A percentile compares a stretch with the other conserved stretches of the same genome.
phyloP scores from a whole-genome alignment of 768 basidiomycete species.

The Antrodiella citrinella region DNA sequence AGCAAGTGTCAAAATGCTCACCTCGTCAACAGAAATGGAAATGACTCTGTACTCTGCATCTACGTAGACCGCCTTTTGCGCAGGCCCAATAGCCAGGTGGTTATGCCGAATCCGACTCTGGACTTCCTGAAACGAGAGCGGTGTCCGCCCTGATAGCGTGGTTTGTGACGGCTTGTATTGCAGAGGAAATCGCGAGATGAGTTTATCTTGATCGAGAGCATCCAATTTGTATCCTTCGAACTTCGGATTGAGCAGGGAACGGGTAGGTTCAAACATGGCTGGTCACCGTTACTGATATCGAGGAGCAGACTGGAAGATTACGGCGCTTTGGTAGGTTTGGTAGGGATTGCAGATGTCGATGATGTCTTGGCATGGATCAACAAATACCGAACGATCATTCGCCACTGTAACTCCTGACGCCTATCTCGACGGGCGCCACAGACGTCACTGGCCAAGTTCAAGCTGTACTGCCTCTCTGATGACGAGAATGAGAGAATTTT shows the following conservation, averaged over 20 bases:
- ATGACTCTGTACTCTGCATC: slow-evolving; percentile 59
- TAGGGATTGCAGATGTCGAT: neutral
- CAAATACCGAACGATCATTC: neutral
- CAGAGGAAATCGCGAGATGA: slow-evolving; percentile 43
- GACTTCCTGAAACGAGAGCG: slow-evolving; percentile 73
- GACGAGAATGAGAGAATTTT: no score
- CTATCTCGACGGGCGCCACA: no score
- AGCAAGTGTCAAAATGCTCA: slow-evolving; percentile 41
- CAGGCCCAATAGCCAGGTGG: slow-evolving; percentile 52
- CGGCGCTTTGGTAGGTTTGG: no score
- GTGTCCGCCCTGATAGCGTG: slow-evolving; percentile 49
- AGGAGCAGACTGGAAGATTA: no score
- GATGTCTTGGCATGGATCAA: neutral
- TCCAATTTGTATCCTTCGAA: slow-evolving; percentile 82
- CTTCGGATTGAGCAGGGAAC: slow-evolving; percentile 63
- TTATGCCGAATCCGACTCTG: slow-evolving; percentile 82
- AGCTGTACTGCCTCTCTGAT: no score
- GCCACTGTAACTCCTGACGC: no score
- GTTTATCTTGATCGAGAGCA: slow-evolving; percentile 48
- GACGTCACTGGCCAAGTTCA: no score
- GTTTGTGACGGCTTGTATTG: slow-evolving; percentile 39
- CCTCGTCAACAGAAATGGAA: slow-evolving; percentile 46
- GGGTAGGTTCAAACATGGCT: slow-evolving; percentile 18
- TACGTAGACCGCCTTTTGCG: slow-evolving; percentile 52
- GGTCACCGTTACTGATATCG: no score